A percentile compares a stretch with the other conserved stretches of the same genome.
Conservation (phyloP, 495 filamentous ascomycete genomes). For the Penicillium nucicola region DNA sequence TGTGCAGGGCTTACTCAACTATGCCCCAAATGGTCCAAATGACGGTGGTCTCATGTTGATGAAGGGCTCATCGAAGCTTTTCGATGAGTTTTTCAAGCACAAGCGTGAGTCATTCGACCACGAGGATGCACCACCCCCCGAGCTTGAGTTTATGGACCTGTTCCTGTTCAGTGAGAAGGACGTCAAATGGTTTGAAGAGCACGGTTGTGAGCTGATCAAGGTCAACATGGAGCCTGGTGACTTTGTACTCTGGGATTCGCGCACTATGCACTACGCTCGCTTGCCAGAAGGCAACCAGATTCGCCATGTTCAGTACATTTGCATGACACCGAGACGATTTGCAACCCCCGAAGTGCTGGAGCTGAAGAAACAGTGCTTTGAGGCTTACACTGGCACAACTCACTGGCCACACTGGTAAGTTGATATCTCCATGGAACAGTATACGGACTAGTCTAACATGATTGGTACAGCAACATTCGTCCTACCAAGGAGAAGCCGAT, state of each 20-base stretch:
- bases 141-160: slow-evolving; percentile 22
- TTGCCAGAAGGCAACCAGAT: slow-evolving; percentile 36
- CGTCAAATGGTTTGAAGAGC: slow-evolving; percentile 37
- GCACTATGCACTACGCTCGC: slow-evolving; percentile 39
- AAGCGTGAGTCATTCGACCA: slow-evolving; percentile 26
- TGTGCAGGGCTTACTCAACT: slow-evolving; percentile 38
- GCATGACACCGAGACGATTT: slow-evolving; percentile 28
- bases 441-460: too few species aligned
- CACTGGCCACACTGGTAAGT: slow-evolving; percentile 34
- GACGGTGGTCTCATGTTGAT: slow-evolving; percentile 42
- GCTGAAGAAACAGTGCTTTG: slow-evolving; percentile 25
- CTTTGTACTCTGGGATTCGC: slow-evolving; percentile 41
- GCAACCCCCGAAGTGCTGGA: slow-evolving; percentile 19
- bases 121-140: slow-evolving; percentile 4
- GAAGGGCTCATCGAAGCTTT: slow-evolving; percentile 36
- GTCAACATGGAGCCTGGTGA: slow-evolving; percentile 38
- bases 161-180: slow-evolving; percentile 35
- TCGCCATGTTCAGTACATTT: slow-evolving; percentile 32
- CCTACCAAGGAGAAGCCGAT: slow-evolving; percentile 31
- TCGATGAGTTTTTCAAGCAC: slow-evolving; percentile 34
- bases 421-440: not conserved
- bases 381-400: slow-evolving; percentile 28
- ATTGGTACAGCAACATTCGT: slow-evolving; percentile 31
- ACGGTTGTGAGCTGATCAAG: slow-evolving; percentile 37
- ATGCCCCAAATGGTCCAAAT: slow-evolving; percentile 36